Evolutionary conservation across 1,284 basidiomycete species (phyloP), one percentile per base, ranked within the genome.

Genomic region (Apiotrichum gracile): DNA sequence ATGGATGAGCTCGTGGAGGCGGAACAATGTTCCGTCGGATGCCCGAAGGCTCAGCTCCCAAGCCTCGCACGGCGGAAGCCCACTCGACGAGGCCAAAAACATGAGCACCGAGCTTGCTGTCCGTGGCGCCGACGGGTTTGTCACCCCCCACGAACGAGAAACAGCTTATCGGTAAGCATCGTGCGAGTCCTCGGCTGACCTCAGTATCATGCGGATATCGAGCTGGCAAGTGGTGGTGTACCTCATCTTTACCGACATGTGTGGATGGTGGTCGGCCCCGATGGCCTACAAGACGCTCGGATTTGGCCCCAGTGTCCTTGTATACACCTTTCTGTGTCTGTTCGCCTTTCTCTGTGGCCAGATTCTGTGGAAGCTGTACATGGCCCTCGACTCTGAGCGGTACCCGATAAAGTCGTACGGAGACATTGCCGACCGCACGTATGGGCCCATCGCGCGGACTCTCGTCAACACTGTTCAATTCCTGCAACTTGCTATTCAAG

Each of bases 191-290:
- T 33, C 13, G 9, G 17, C 27, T 33, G 27, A 14, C 43, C 7
- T 54, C 40, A 51, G 53, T 14, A 47, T 61, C 22, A 42, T 61
- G n/a, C 59, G 59, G 14, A 43, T 52, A 5, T 39, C 53, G 4
- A 43, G 37, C 27, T 61, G 59, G 59, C 59, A 61, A 42, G 41
- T 57, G 17, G 55, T 57, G 24, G 55, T 61, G 45, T 61, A 52
- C 53, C 52, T 61, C 26, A 59, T 59, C 41, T 50, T 33, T 19
- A 53, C 52, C 7, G 60, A 64, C 51, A 63, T 74, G 35, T 54
- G 72, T 1, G 74, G 74, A 10, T 71, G 70, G 19, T 69, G 65
- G 55, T 66, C 67, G 39, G 65, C 70, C 0, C 67, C 69, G 0
- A 68, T 69, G 51, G 66, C 67, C 16, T 69, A 71, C 54, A 44